phyloP scores from a whole-genome alignment of 2,329 filamentous ascomycete species.

The Stachybotrys elegans region DNA sequence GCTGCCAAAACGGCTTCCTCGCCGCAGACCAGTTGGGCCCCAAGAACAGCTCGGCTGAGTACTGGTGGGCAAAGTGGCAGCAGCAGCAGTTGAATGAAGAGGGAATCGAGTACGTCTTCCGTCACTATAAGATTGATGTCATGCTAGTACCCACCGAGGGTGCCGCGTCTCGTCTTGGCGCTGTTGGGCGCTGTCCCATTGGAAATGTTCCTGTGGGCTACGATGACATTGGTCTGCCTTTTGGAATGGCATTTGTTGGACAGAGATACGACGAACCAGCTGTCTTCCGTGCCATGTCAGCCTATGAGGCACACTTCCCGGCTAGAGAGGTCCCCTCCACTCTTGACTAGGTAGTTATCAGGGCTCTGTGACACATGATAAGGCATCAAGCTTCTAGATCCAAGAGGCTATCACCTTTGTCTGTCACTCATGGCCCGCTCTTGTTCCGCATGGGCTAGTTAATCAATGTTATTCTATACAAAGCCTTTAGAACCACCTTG shows the following conservation, averaged over 20 bases:
- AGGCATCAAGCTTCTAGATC: no score
- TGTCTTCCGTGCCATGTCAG: conserved; percentile 2
- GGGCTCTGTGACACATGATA: no score
- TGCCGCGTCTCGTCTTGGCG: conserved; percentile 1
- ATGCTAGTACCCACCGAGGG: conserved; percentile 2
- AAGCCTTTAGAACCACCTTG: no score
- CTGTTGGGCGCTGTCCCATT: conserved; percentile 2
- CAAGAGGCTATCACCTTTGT: no score
- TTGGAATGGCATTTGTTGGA: conserved; percentile 6
- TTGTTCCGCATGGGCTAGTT: no score
- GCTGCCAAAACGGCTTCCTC: background rate
- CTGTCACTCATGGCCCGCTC: no score
- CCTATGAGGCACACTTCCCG: conserved; percentile 6
- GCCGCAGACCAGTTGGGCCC: background rate
- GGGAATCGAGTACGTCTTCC: background rate
- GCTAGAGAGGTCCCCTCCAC: background rate
- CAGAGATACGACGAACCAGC: conserved; percentile 3
- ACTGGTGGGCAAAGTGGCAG: conserved; percentile 2
- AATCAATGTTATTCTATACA: no score
- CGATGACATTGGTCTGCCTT: conserved; percentile 2
- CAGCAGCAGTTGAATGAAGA: background rate
- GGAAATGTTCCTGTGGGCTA: conserved; percentile 1
- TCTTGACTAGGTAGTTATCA: no score
- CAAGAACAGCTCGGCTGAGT: background rate
- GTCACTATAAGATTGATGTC: conserved; percentile 2